Evolutionary conservation across 305 asterid genomes (phyloP).

Genomic region (Andrographis paniculata): DNA sequence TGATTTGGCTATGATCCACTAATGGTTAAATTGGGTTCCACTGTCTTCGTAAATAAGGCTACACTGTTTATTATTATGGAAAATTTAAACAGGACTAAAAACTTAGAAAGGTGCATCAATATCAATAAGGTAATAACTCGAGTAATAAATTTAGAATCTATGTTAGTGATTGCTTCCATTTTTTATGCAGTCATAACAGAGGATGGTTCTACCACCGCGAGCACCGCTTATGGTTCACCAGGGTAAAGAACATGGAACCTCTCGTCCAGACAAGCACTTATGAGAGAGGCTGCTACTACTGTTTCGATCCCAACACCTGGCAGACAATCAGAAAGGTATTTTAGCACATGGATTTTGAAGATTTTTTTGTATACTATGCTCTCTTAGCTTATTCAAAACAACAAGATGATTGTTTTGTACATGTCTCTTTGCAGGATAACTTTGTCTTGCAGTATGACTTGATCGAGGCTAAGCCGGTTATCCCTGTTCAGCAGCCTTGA

Average conservation of each 20-base stretch:
- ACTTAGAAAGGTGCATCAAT: no score
- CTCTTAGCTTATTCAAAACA: background rate
- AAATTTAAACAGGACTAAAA: no score
- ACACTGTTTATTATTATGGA: no score
- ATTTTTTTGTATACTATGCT: slow-evolving; percentile 5
- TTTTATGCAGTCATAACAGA: slow-evolving; percentile 45
- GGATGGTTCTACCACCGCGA: slow-evolving; percentile 87
- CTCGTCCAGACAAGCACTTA: slow-evolving; percentile 49
- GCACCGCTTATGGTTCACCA: slow-evolving; percentile 56
- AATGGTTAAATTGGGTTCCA: no score
- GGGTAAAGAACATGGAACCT: slow-evolving; percentile 65
- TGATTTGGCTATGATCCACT: no score
- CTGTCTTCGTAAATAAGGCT: no score
- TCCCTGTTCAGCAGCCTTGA: slow-evolving; percentile 33
- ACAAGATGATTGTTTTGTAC: slow-evolving; percentile 1
- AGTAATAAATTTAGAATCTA: background rate
- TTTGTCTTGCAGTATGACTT: slow-evolving; percentile 61
- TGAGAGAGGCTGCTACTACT: slow-evolving; percentile 69
- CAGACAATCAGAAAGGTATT: slow-evolving; percentile 71
- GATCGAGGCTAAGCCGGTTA: slow-evolving; percentile 61
- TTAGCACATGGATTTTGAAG: slow-evolving; percentile 9
- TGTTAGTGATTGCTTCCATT: background rate
- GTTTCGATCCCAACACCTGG: slow-evolving; percentile 77
- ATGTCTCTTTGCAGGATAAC: slow-evolving; percentile 53
- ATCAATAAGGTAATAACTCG: no score